Base-by-base conservation (phyloP, 2,329 filamentous ascomycete genomes). In the Colletotrichum destructivum region DNA sequence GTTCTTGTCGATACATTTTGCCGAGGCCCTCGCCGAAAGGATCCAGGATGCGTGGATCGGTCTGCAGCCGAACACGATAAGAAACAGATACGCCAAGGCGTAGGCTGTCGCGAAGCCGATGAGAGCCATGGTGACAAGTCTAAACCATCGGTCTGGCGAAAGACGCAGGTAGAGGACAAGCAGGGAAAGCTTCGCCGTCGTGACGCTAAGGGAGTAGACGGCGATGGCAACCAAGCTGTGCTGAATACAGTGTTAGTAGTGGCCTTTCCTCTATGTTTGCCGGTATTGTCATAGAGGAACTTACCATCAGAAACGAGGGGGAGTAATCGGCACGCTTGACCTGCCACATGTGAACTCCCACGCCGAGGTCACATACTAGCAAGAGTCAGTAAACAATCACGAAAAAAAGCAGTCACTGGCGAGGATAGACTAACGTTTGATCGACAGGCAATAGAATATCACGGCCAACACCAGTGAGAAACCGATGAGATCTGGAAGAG, bases 131-230 rank as follows among this genome's bases (percentile, higher is more conserved):
- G 81, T 79, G n/a, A 80, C 73, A 40, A 73, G 76, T 11, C 78
- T 78, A 68, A 81, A 80, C 47, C 76, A 76, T 21, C 75, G 76
- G 6, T 75, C 74, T 1, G 78, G 79, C 80, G 73, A 72, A 11
- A 74, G 63, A 18, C 73, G 73, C n/a, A 71, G 51, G 42, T 73
- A 73, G 2, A 74, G 52, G 15, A 70, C 61, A 12, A 74, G 71
- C 1, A 74, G 68, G 11, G 73, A 74, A 44, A 74, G 52, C 18
- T 74, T 74, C 35, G 73, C 67, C 21, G 65, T 71, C n/a, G 66
- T 74, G 55, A 70, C 71, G 18, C 66, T 66, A 18, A 74, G 62
- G 3, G 62, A 66, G 54, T 73, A 74, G 42, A 73, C 42, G 3
- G n/a, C 65, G 12, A 69, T 26, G 21, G 35, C 7, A 11, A 64